phyloP scores from a whole-genome alignment of 2,329 filamentous ascomycete genomes.

The Trichoderma lentiforme region DNA sequence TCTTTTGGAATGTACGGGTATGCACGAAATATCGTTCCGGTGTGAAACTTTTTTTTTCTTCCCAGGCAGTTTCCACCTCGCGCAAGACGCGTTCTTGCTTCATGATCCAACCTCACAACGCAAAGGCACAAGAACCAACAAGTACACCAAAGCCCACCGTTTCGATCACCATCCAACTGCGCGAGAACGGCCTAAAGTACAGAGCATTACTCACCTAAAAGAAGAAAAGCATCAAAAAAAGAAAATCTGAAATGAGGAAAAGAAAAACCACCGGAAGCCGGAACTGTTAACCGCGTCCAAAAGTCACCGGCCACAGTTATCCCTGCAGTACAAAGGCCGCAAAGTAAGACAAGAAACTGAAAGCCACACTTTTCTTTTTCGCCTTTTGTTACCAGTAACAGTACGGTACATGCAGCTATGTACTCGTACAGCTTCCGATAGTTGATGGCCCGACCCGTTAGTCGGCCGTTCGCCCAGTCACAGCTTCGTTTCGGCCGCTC shows the following conservation, averaged over 20 bases:
- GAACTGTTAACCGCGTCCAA: background rate
- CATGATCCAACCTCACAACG: background rate
- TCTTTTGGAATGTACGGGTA: background rate
- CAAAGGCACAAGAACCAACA: background rate
- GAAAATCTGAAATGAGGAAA: background rate
- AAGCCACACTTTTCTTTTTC: background rate
- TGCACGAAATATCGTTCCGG: background rate
- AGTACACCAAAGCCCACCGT: background rate
- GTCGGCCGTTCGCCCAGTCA: background rate
- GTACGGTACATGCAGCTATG: background rate
- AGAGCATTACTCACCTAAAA: background rate
- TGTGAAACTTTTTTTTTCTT: background rate
- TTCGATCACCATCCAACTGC: background rate
- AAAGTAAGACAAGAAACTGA: background rate
- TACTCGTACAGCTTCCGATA: background rate
- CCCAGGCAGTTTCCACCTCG: too few species aligned
- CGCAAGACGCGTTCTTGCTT: background rate
- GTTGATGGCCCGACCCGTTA: background rate
- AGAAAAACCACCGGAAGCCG: background rate
- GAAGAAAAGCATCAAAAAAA: background rate
- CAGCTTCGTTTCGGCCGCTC: background rate
- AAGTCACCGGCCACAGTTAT: background rate
- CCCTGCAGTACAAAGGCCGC: background rate
- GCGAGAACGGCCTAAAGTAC: background rate
- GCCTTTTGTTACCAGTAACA: background rate